Conservation (phyloP, 169 alveolate genomes). For the Plasmodium relictum region DNA sequence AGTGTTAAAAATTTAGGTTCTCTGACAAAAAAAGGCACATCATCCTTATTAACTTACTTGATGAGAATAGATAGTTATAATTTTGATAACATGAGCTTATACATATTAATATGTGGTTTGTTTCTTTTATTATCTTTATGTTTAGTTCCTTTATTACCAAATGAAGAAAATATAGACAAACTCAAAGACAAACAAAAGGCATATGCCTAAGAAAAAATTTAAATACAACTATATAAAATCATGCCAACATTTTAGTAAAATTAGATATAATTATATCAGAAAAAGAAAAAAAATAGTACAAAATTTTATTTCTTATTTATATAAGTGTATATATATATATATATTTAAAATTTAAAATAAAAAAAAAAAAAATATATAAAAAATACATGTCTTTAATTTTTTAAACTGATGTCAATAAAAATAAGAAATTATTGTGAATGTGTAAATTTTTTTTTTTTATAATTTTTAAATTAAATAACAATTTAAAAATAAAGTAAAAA, state of each 20-base stretch:
- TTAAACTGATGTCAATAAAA: no score
- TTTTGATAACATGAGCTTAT: slow-evolving; percentile 91
- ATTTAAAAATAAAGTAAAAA: no score
- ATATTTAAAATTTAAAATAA: no score
- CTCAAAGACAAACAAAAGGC: not conserved
- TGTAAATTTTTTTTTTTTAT: no score
- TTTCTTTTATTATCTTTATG: slow-evolving; percentile 55
- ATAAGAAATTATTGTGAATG: no score
- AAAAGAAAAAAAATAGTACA: not conserved
- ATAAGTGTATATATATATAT: not conserved
- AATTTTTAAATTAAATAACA: no score
- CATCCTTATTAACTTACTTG: slow-evolving; percentile 92
- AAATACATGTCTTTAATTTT: no score
- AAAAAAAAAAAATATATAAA: no score
- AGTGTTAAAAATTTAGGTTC: slow-evolving; percentile 95
- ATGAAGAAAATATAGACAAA: slow-evolving; percentile 48
- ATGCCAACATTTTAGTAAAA: not conserved
- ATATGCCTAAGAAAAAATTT: not conserved
- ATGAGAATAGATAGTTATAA: slow-evolving; percentile 92
- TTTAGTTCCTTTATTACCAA: slow-evolving; percentile 36
- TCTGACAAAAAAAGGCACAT: slow-evolving; percentile 90
- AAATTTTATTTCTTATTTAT: not conserved
- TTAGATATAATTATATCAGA: not conserved
- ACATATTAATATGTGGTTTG: slow-evolving; percentile 90
- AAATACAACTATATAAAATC: not conserved